Conservation (phyloP, 257 asterid species). For the Parsonsia alboflavescens region DNA sequence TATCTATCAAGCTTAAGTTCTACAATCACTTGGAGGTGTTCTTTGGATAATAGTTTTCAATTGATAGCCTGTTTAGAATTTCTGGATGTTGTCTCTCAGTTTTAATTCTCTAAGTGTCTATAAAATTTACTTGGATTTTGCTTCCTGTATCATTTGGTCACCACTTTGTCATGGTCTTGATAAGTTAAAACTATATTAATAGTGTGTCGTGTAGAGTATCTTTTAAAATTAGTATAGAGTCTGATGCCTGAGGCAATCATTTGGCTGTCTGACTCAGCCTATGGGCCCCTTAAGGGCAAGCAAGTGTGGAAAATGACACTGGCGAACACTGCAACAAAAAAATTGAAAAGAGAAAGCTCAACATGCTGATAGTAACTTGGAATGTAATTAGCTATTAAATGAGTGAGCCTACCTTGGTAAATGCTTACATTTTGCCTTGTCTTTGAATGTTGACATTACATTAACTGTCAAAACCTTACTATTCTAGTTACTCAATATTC, state of each 20-base stretch:
- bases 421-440: not conserved
- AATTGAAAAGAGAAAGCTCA: not conserved
- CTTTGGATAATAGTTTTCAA: not conserved
- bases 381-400: not conserved
- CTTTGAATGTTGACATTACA: not conserved
- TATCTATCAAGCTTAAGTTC: not conserved
- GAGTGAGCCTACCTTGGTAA: not conserved
- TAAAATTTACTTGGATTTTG: not conserved
- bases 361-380: not conserved
- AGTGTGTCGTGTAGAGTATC: not conserved
- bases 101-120: not conserved
- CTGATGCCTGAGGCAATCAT: not conserved
- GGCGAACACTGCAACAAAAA: not conserved
- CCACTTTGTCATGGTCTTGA: not conserved
- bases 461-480: not conserved
- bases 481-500: not conserved
- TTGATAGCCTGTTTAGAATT: not conserved
- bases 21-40: not conserved
- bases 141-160: not conserved
- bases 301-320: not conserved
- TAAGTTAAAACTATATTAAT: not conserved
- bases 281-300: not conserved
- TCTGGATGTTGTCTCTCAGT: not conserved
- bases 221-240: not conserved
- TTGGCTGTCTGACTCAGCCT: not conserved